These are phyloP conservation scores for Pachysandra terminalis DNA, from an alignment of 164 flowering plant species.

Conservation along the genomic window DNA sequence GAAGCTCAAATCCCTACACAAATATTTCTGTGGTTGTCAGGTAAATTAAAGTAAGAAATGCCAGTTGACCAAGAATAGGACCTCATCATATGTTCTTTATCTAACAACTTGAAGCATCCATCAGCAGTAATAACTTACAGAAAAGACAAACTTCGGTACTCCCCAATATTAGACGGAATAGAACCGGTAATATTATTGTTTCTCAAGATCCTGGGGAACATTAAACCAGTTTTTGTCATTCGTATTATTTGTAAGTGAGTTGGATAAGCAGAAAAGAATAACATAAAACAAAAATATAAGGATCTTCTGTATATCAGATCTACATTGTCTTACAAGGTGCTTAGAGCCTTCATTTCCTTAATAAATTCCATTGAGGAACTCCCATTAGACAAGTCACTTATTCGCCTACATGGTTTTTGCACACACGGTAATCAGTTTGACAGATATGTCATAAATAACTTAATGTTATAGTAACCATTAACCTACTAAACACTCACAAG, in stretches of 20 bases:
- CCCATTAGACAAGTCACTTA: slow-evolving; percentile 64
- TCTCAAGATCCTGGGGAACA: slow-evolving; percentile 47
- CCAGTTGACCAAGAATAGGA: too few species aligned
- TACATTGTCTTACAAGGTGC: slow-evolving; percentile 36
- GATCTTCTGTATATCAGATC: background rate
- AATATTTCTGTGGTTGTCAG: background rate
- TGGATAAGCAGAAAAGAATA: slow-evolving; percentile 1
- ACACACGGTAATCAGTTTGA: slow-evolving; percentile 7
- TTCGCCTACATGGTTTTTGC: slow-evolving; percentile 39
- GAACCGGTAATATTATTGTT: slow-evolving; percentile 57
- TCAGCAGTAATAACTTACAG: slow-evolving; percentile 44
- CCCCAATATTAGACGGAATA: slow-evolving; percentile 58
- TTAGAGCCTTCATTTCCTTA: slow-evolving; percentile 47
- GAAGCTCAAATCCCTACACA: slow-evolving; percentile 79
- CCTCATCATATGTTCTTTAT: background rate
- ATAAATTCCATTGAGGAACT: slow-evolving; percentile 60
- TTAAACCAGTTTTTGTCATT: background rate
- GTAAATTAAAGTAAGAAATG: background rate
- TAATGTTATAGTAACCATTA: background rate
- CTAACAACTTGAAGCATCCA: background rate
- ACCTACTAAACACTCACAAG: slow-evolving; percentile 45
- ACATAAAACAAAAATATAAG: background rate
- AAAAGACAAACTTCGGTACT: slow-evolving; percentile 28
- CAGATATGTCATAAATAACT: background rate
- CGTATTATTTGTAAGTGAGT: background rate